These are phyloP conservation scores for Paradendryphiella salina DNA, from an alignment of 2,329 filamentous ascomycete species.

Conservation along the genomic window DNA sequence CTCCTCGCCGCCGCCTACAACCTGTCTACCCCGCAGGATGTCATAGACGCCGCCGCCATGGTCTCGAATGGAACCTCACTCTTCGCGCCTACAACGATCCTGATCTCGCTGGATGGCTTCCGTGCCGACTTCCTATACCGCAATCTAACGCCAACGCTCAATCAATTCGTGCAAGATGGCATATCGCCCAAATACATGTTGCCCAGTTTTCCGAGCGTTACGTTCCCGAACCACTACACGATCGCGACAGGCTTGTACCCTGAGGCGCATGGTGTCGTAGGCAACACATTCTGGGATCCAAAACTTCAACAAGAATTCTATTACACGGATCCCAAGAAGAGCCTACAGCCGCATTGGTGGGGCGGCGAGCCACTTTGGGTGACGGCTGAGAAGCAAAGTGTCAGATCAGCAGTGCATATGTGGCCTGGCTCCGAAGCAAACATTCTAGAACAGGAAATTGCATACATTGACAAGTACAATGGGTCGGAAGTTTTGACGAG, in stretches of 20 bases:
- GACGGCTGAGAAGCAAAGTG: conserved; percentile 80
- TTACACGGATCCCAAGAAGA: conserved; percentile 76
- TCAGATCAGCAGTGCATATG: conserved; percentile 89
- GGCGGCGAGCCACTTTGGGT: conserved; percentile 91
- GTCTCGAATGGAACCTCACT: conserved; percentile 79
- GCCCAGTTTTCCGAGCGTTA: conserved; percentile 93
- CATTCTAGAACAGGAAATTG: conserved; percentile 73
- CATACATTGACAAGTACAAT: conserved; percentile 83
- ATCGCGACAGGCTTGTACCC: conserved; percentile 90
- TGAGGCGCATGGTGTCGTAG: conserved; percentile 88
- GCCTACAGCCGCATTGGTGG: conserved; percentile 92
- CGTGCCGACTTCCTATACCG: conserved; percentile 88
- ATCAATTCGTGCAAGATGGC: conserved; percentile 75
- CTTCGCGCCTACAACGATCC: conserved; percentile 88
- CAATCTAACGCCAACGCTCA: conserved; percentile 79
- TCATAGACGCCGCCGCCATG: conserved; percentile 41
- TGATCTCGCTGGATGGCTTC: conserved; percentile 95
- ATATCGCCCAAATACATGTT: conserved; percentile 91
- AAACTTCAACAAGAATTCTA: conserved; percentile 76
- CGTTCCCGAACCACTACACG: conserved; percentile 93
- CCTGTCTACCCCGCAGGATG: conserved; percentile 49
- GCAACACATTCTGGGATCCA: conserved; percentile 94
- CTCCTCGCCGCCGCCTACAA: conserved; percentile 61
- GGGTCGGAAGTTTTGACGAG: conserved; percentile 70
- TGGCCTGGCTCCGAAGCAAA: conserved; percentile 96